Evolutionary conservation across 2,329 filamentous ascomycete genomes (phyloP), one percentile per base, ranked within the genome.

Genomic region (Xylariaceae sp.): DNA sequence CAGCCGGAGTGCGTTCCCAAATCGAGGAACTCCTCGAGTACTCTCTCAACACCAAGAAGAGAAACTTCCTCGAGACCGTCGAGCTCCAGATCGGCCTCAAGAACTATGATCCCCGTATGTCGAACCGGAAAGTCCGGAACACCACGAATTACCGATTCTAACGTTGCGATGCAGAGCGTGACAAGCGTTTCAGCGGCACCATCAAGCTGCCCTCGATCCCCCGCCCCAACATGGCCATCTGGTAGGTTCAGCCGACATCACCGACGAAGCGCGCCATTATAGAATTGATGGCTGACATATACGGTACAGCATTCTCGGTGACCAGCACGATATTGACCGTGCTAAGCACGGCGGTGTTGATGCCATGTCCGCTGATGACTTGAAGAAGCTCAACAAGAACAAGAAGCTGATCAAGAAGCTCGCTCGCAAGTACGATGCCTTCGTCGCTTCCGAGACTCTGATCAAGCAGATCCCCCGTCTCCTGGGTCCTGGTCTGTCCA

Each of bases 311-410:
- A 80, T 80, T 60, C 69, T 80, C 44, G 76, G 76, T 75, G 76
- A 80, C 71, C 76, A 79, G 83, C 90, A 97, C 80, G 92, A 98
- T 81, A 94, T 98, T 67, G 92, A 98, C 71, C 89, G 92, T 81
- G 90, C 92, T 67, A 98, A 98, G 84, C 92, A 98, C 80, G 86
- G 88, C 65, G 90, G 88, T 69, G 81, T 97, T 59, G 92, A 98
- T 67, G 88, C 90, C 75, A 97, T 97, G 92, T 94, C 87, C 64
- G 73, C 87, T 56, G 92, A 98, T 64, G 92, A 98, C 73, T 76
- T 98, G 75, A 98, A 98, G 87, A 98, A 98, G 85, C 88, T 98
- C 59, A 98, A 98, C 85, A 98, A 98, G 88, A 98, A 98, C 88
- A 97, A 98, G 87, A 98, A 98, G 85, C 84, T 97, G 65, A 96